Evolutionary conservation across 2,329 filamentous ascomycete species (phyloP), one percentile per base, ranked within the genome.

Genomic region (Aspergillus ochraceoroseus): DNA sequence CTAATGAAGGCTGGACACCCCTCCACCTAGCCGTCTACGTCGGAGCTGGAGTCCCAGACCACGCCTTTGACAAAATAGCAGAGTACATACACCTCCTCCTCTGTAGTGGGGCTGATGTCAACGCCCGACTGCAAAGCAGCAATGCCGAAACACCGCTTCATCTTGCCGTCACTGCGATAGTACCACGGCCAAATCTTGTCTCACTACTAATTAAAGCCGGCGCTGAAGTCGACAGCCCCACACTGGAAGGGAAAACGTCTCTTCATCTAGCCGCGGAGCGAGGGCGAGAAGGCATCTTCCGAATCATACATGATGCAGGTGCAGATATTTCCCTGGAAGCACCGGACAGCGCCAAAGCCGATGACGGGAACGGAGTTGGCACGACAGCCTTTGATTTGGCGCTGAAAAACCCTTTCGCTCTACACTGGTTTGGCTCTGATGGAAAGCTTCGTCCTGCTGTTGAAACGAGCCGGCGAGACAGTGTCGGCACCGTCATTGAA

Each of bases 231-330:
- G 48, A 59, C 25, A 15, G 43, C 7, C 44, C 20, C 11, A 56
- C 44, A 0, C 37, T 25, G 0, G 52, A 59, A 1, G 55, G 55
- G 0, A 54, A 53, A 12, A 54, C 55, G 2, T 25, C 56, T 2
- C 43, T 59, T 3, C 55, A 58, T 13, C 40, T 59, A 0, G 55
- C 57, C 2, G 57, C 52, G 4, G 57, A 59, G 14, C 51, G 55
- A 3, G 56, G 56, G 1, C 53, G 53, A 7, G 48, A 59, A 3
- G 3, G 42, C 5, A 38, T 61, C 7, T 59, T 60, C 28, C 45
- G 43, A 2, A 33, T 52, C 1, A 13, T 62, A 0, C 33, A 59
- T 0, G 51, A 52, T 13, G 48, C 56, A 0, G 57, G 59, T 1
- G 57, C 58, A 0, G 59, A 62, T 38, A 5, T 35, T 2, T 43